These are phyloP conservation scores for Solanum hybrid DNA, from an alignment of 305 asterid genomes.

Conservation along the genomic window DNA sequence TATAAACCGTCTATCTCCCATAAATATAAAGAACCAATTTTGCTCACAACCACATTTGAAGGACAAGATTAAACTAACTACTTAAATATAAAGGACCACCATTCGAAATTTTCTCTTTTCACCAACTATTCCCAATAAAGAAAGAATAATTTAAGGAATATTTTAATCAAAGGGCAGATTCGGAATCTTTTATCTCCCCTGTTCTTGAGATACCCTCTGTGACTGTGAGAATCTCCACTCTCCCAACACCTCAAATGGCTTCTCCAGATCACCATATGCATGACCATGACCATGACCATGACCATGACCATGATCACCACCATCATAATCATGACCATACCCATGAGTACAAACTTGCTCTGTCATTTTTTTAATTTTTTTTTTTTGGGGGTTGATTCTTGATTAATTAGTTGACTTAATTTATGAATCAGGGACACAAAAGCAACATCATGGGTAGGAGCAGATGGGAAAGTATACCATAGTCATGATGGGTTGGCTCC, in stretches of 20 bases:
- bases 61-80: background rate
- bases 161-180: background rate
- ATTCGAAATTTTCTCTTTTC: background rate
- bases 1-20: background rate
- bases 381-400: background rate
- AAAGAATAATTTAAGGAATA: background rate
- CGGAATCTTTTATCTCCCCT: background rate
- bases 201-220: background rate
- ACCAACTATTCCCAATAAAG: background rate
- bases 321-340: conserved; percentile 14
- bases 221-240: background rate
- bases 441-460: conserved; percentile 51
- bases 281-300: background rate
- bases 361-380: background rate
- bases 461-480: conserved; percentile 79
- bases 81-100: background rate
- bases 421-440: conserved; percentile 36
- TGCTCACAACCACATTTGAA: background rate
- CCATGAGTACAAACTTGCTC: conserved; percentile 17
- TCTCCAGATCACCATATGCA: conserved; percentile 22
- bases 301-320: conserved; percentile 7
- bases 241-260: conserved; percentile 18
- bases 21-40: background rate
- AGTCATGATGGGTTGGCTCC: conserved; percentile 95
- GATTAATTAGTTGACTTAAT: background rate